Percentiles rank a stretch among this genome's conserved stretches.
Conservation (phyloP, 2,329 filamentous ascomycete species). For the Penicillium olsonii region DNA sequence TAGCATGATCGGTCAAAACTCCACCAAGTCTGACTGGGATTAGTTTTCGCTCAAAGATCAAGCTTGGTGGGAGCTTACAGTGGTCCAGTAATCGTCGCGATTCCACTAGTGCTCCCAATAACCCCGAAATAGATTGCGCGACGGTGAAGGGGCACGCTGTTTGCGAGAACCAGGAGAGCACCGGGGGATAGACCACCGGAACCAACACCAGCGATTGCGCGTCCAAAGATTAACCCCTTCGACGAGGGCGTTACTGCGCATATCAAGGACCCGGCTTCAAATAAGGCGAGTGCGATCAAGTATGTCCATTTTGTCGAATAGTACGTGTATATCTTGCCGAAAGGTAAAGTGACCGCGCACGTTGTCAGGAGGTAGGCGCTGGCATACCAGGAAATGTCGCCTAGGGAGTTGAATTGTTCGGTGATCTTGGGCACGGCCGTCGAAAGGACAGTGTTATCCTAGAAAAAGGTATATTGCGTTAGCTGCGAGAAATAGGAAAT, state of each 20-base stretch:
- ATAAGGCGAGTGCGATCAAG: slow-evolving; percentile 41
- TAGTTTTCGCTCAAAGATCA: background rate
- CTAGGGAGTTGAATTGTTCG: slow-evolving; percentile 48
- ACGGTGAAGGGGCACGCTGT: slow-evolving; percentile 41
- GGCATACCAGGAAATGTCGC: slow-evolving; percentile 53
- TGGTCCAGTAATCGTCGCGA: slow-evolving; percentile 45
- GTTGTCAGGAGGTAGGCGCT: slow-evolving; percentile 48
- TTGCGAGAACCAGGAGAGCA: slow-evolving; percentile 41
- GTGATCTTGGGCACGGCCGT: slow-evolving; percentile 52
- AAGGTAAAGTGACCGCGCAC: slow-evolving; percentile 45
- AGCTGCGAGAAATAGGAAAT: background rate
- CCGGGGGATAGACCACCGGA: slow-evolving; percentile 43
- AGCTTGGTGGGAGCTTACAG: slow-evolving; percentile 23
- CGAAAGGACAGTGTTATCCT: slow-evolving; percentile 48
- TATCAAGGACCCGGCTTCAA: slow-evolving; percentile 44
- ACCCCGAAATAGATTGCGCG: slow-evolving; percentile 45
- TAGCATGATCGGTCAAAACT: slow-evolving; percentile 42
- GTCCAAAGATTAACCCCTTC: slow-evolving; percentile 41
- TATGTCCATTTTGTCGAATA: slow-evolving; percentile 48
- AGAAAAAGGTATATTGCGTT: background rate
- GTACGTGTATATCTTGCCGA: slow-evolving; percentile 48
- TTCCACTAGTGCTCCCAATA: slow-evolving; percentile 46
- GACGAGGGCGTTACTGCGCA: slow-evolving; percentile 43
- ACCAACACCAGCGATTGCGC: slow-evolving; percentile 45
- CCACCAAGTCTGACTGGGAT: slow-evolving; percentile 40